Base-by-base conservation (phyloP, 1,139 yeast species). In the Taphrina communis region DNA sequence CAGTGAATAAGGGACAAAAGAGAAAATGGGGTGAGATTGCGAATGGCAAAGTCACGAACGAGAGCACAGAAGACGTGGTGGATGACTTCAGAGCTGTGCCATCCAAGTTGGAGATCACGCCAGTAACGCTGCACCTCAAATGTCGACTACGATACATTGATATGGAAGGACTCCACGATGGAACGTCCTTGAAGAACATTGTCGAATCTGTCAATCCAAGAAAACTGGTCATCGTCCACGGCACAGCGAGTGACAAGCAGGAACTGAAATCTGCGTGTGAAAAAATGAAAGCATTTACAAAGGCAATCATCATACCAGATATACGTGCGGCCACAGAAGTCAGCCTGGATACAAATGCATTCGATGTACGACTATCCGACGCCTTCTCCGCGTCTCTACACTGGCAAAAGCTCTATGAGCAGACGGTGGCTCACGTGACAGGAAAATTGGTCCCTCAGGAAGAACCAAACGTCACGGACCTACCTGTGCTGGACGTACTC, bases 381-480 rank as follows among this genome's bases (percentile, higher is more conserved):
- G 82, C 82, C 11, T 79, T 94, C 59, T 85, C 86, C n/a, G 81
- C 82, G 36, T 78, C 82, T 35, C 81, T 94, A 70, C 83, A 84
- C 70, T 94, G 99, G 99, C 97, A 93, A 76, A 84, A 84, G 72
- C 87, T 89, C 70, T 93, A 91, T 52, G 90, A 90, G 52, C 90
- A 88, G 76, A 83, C 89, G 21, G 88, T 94, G 50, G 94, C 97
- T 0, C 95, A 90, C 74, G 88, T 93, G 5, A 81, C 83, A 57
- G 98, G 98, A 61, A 69, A 44, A 66, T 51, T 50, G 69, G 69
- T 14, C 73, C 70, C 44, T 66, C 70, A 57, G 11, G 69, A 50
- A 42, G 63, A 70, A 41, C 69, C 69, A 56, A 48, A 73, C 71
- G 25, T 71, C 71, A 46, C 38, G 19, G 62, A 52, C 2, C 57